These are phyloP conservation scores for Termitomyces bulborhizus DNA, from an alignment of 768 basidiomycete genomes.

Conservation along the genomic window DNA sequence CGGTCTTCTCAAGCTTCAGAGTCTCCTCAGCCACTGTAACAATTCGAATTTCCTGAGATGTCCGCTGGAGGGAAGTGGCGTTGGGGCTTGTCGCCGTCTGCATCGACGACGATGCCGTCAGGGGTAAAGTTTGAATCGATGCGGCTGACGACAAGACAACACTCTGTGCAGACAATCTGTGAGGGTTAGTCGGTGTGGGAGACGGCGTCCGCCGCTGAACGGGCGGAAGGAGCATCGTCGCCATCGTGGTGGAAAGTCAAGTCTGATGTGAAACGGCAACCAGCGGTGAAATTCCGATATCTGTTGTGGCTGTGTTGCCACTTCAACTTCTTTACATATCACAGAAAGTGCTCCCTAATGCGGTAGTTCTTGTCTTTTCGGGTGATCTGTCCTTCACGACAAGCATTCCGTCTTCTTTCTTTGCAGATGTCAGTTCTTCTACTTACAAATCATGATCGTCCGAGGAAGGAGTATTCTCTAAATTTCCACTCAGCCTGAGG, in stretches of 20 bases:
- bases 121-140: conserved; percentile 29
- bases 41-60: conserved; percentile 45
- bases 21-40: conserved; percentile 47
- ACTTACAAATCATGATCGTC: no score
- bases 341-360: not conserved
- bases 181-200: conserved; percentile 12
- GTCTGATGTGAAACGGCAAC: not conserved
- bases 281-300: not conserved
- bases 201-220: conserved; percentile 21
- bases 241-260: conserved; percentile 5
- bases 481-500: no score
- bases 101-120: conserved; percentile 17
- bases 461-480: no score
- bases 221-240: conserved; percentile 6
- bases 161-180: conserved; percentile 17
- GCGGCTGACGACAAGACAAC: conserved; percentile 26
- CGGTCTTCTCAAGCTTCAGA: conserved; percentile 29
- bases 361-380: not conserved
- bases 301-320: conserved; percentile 5
- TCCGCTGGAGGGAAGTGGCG: conserved; percentile 3
- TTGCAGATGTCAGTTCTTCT: no score
- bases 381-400: not conserved
- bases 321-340: not conserved
- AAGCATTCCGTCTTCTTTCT: not conserved
- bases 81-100: conserved; percentile 9